Evolutionary conservation across 164 flowering plant genomes (phyloP), one percentile per base, ranked within the genome.

Genomic region (Aristolochia fimbriata): DNA sequence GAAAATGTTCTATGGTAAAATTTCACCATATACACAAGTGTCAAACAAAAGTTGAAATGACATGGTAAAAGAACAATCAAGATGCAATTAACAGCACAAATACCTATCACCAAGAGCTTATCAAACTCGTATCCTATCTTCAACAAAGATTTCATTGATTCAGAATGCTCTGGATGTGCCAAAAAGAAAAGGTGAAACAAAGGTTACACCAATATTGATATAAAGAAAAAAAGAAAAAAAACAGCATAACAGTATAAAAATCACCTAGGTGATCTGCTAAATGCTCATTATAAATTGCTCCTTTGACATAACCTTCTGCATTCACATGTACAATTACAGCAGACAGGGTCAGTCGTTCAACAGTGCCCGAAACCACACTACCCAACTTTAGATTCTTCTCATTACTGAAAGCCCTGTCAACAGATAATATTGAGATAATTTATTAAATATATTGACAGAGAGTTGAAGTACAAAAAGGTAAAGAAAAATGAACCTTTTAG

Each of bases 81-180:
- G 33, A 64, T 27, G 33, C 8, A 37, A 21, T 15, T 2, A 43
- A 24, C 20, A 0, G 6, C n/a, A 41, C 57, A 17, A 60, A 47
- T 82, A 91, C 98, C 96, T 77, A 93, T 69, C 55, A 93, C 81
- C 74, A 93, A 70, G 53, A 93, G 83, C 59, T 80, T 68, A 65
- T 85, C 81, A 75, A 93, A 83, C 65, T 75, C 74, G 63, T 84
- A 78, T 65, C 99, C 97, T 75, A 91, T 91, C 80, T 78, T 93
- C 70, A 93, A 59, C 6, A 67, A 62, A 51, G 84, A 80, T 77
- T 77, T 86, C 85, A 93, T 62, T 72, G 59, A 51, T 66, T 71
- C 58, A 67, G 89, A 83, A 54, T 76, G 88, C 23, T 77, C 98
- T 92, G 75, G 64, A 69, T 14, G n/a, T 31, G 66, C 15, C 30